Base-by-base conservation (phyloP, 208 protist genomes). In the Histomonas meleagridis region DNA sequence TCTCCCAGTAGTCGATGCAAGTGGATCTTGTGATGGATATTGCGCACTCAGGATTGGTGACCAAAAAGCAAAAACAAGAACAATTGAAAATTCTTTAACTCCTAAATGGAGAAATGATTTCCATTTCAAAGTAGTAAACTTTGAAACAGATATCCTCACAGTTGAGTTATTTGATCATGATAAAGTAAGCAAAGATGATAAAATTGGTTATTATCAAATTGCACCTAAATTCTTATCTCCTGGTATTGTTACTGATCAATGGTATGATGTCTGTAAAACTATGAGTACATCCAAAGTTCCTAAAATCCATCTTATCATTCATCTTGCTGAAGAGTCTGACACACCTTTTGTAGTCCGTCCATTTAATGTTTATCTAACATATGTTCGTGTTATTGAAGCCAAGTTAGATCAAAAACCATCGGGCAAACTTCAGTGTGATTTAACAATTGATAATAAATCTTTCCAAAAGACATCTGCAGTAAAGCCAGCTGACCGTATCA, bases 21-120 rank as follows among this genome's bases (percentile, higher is more conserved):
- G n/a, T n/a, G n/a, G n/a, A n/a, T n/a, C n/a, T n/a, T n/a, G n/a
- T n/a, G n/a, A n/a, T n/a, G n/a, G n/a, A n/a, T n/a, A n/a, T n/a
- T n/a, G n/a, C n/a, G n/a, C n/a, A n/a, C n/a, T n/a, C n/a, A n/a
- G n/a, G n/a, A n/a, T n/a, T n/a, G n/a, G n/a, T n/a, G n/a, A n/a
- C n/a, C n/a, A n/a, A n/a, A n/a, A n/a, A n/a, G n/a, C n/a, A n/a
- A n/a, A n/a, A n/a, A n/a, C n/a, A n/a, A n/a, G n/a, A n/a, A n/a
- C n/a, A n/a, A n/a, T n/a, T n/a, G n/a, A n/a, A n/a, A n/a, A n/a
- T n/a, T n/a, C n/a, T n/a, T n/a, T n/a, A n/a, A n/a, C n/a, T n/a
- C n/a, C n/a, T n/a, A n/a, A n/a, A n/a, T 79, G 70, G 70, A 79
- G 49, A 18, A 40, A 79, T 18, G 70, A 79, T 7, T 79, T 79